These are phyloP conservation scores for Phlebopus sp. DNA, from an alignment of 1,284 basidiomycete species.

Conservation along the genomic window DNA sequence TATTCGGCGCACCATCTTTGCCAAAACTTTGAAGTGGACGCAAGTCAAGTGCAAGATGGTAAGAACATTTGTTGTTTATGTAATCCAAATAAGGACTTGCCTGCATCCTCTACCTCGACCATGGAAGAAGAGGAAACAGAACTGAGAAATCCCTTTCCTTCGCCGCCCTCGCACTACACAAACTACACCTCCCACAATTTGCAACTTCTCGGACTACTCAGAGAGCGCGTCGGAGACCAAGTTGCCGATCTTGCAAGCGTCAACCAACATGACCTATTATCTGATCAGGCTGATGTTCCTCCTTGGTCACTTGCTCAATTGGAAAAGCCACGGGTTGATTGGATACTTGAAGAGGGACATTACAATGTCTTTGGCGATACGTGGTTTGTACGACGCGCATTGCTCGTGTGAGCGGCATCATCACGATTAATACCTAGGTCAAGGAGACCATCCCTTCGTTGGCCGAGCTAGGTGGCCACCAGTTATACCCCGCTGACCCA, in stretches of 20 bases:
- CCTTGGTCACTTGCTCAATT: constrained; percentile 68
- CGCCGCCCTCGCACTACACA: constrained; percentile 74
- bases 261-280: constrained; percentile 58
- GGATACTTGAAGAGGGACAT: constrained; percentile 71
- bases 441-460: constrained; percentile 74
- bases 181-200: constrained; percentile 71
- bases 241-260: constrained; percentile 36
- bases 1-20: constrained; percentile 77
- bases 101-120: no score
- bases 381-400: constrained; percentile 62
- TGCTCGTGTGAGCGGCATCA: constrained; percentile 12
- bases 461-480: constrained; percentile 66
- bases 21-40: not conserved
- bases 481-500: constrained; percentile 70
- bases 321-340: constrained; percentile 79
- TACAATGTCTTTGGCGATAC: constrained; percentile 77
- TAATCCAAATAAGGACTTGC: constrained; percentile 4
- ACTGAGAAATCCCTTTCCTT: constrained; percentile 77
- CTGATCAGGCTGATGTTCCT: constrained; percentile 67
- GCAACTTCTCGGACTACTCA: constrained; percentile 56
- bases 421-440: constrained; percentile 42
- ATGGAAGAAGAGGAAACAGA: constrained; percentile 66
- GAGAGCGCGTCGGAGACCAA: constrained; percentile 44
- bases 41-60: not conserved
- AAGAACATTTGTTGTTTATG: no score